Evolutionary conservation across 192 early-diverging fungal genomes (phyloP).

Genomic region (Umbelopsis sp.): DNA sequence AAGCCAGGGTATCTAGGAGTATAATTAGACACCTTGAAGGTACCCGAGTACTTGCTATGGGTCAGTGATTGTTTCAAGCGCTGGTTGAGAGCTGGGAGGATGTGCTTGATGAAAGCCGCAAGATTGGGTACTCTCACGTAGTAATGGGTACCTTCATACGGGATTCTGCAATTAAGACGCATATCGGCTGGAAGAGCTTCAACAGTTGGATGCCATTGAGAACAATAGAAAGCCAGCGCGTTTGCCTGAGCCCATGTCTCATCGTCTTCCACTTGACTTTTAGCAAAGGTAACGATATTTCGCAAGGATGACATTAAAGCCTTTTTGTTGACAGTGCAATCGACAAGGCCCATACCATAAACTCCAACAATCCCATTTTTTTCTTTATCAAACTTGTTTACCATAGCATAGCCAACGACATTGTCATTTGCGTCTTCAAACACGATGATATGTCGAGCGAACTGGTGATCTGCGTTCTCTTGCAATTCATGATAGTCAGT

Average conservation of each 20-base stretch:
- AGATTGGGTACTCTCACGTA: slow-evolving; percentile 12
- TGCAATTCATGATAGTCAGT: background rate
- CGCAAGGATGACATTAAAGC: background rate
- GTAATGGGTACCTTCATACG: background rate
- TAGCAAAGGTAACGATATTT: background rate
- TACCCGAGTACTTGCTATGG: background rate
- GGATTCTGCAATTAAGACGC: background rate
- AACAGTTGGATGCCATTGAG: slow-evolving; percentile 14
- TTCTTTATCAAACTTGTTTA: background rate
- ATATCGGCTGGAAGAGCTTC: background rate
- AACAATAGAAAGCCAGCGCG: background rate
- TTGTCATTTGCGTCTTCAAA: background rate
- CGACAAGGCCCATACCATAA: background rate
- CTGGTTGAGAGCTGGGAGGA: slow-evolving; percentile 1
- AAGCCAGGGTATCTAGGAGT: slow-evolving; percentile 13
- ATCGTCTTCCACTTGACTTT: background rate
- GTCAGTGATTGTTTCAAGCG: background rate
- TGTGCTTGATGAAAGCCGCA: background rate
- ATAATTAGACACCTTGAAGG: background rate
- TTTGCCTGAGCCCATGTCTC: background rate
- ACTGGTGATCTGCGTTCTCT: background rate
- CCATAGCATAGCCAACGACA: background rate
- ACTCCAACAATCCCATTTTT: background rate
- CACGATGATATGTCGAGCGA: background rate
- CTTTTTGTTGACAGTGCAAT: background rate